phyloP scores from a whole-genome alignment of 768 basidiomycete genomes.

The Nidularia pulvinata region DNA sequence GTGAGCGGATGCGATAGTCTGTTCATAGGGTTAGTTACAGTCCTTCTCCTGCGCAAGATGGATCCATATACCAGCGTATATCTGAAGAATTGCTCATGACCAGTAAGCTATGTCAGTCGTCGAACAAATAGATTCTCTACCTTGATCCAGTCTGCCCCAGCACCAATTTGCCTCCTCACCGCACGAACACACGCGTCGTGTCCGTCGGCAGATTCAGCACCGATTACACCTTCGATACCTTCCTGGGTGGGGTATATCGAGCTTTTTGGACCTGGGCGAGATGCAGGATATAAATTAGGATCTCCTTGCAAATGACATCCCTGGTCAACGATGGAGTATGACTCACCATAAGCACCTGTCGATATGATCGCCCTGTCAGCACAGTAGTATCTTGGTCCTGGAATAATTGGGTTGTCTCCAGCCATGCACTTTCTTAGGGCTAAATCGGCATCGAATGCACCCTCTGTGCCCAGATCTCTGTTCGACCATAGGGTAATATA shows the following conservation, averaged over 20 bases:
- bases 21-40: constrained; percentile 3
- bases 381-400: constrained; percentile 66
- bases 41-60: no score
- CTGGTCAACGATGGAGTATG: background rate
- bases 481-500: no score
- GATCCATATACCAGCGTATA: constrained; percentile 44
- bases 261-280: constrained; percentile 50
- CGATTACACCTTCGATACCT: constrained; percentile 55
- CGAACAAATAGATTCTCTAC: constrained; percentile 19
- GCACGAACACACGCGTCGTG: constrained; percentile 51
- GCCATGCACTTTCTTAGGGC: constrained; percentile 52
- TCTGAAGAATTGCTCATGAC: constrained; percentile 24
- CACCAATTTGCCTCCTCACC: constrained; percentile 60
- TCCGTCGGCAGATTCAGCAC: constrained; percentile 62
- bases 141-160: constrained; percentile 72
- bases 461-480: constrained; percentile 72
- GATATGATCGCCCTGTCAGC: constrained; percentile 58
- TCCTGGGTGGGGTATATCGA: constrained; percentile 39
- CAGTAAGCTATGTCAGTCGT: constrained; percentile 1
- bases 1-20: constrained; percentile 58
- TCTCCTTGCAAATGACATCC: constrained; percentile 2
- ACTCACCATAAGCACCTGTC: constrained; percentile 59
- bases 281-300: no score
- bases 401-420: constrained; percentile 38
- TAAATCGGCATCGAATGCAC: constrained; percentile 62